Base-by-base conservation (phyloP, 2,329 filamentous ascomycete genomes). In the Calonectria pteridis region DNA sequence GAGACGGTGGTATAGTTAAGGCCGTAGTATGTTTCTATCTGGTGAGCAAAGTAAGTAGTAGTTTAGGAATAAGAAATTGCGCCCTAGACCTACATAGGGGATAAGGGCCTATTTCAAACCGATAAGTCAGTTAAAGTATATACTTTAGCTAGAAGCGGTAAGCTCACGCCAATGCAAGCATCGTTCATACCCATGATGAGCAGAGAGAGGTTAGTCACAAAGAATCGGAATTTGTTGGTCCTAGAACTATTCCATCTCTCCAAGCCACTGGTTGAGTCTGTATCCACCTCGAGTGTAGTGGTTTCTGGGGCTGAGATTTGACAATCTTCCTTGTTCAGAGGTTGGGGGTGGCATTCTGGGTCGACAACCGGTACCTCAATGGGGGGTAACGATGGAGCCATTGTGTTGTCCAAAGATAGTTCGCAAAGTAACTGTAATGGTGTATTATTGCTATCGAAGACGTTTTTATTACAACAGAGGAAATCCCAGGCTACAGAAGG, bases 131-230 rank as follows among this genome's bases (percentile, higher is more conserved):
- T 72, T 26, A 40, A 64, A n/a, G 20, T 20, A 65, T 26, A 53
- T 58, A 11, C 26, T 20, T 14, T 35, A 33, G 23, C 35, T 18
- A 58, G 20, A 16, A 23, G 50, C 10, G 20, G 18, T 20, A 29
- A 26, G 86, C 88, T 81, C 85, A 91, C 91, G 51, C 92, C 92
- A 55, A 91, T 88, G 29, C 90, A 90, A 13, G 89, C 93, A 83
- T 95, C 93, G 78, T 93, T 93, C 84, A 92, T 89, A 9, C 93
- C 93, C 86, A 93, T 90, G 37, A 94, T 86, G 26, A 92, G 84
- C 76, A 94, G 91, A 6, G 89, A 88, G 83, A 89, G 91, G 77
- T 92, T 91, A 4, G 91, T 89, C 0, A 90, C 87, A 43, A 90
- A 82, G 58, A 91, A 90, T 49, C 92, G 89, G 77, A 86, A 91